phyloP scores from a whole-genome alignment of 129 eudicot species.

The Deinandra increscens region DNA sequence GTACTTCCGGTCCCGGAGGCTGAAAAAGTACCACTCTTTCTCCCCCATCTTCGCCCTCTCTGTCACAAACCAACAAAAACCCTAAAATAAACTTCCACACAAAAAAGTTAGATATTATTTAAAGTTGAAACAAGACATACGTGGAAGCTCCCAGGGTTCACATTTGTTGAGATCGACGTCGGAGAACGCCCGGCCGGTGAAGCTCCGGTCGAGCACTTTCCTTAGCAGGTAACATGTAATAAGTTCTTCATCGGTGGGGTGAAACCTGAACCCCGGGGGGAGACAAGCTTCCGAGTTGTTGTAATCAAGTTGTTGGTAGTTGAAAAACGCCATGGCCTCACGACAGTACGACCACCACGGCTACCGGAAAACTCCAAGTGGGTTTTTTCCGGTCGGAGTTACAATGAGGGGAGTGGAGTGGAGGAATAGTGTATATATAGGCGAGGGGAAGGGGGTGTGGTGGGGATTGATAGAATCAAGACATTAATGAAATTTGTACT shows the following conservation, averaged over 20 bases:
- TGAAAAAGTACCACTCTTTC: slow-evolving; percentile 93
- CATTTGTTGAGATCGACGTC: slow-evolving; percentile 97
- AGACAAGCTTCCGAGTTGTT: slow-evolving; percentile 40
- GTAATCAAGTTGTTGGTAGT: slow-evolving; percentile 38
- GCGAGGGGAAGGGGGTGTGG: no score
- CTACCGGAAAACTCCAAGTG: background rate
- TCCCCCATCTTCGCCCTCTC: slow-evolving; percentile 95
- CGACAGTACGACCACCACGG: no score
- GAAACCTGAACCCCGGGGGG: slow-evolving; percentile 92
- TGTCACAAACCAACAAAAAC: slow-evolving; percentile 25
- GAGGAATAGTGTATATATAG: slow-evolving; percentile 24
- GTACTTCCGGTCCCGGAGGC: slow-evolving; percentile 83
- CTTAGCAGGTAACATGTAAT: slow-evolving; percentile 78
- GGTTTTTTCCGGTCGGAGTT: background rate
- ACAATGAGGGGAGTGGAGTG: background rate
- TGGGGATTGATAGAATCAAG: slow-evolving; percentile 41
- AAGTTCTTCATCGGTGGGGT: slow-evolving; percentile 96
- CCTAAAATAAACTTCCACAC: background rate
- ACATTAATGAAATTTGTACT: slow-evolving; percentile 26
- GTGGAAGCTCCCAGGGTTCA: slow-evolving; percentile 99
- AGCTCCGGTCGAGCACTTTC: slow-evolving; percentile 71
- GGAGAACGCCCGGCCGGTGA: slow-evolving; percentile 78
- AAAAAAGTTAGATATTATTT: no score
- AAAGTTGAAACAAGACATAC: no score
- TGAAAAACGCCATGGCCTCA: slow-evolving; percentile 33